Conservation (phyloP, 1,139 yeast species). For the Candida anutae region DNA sequence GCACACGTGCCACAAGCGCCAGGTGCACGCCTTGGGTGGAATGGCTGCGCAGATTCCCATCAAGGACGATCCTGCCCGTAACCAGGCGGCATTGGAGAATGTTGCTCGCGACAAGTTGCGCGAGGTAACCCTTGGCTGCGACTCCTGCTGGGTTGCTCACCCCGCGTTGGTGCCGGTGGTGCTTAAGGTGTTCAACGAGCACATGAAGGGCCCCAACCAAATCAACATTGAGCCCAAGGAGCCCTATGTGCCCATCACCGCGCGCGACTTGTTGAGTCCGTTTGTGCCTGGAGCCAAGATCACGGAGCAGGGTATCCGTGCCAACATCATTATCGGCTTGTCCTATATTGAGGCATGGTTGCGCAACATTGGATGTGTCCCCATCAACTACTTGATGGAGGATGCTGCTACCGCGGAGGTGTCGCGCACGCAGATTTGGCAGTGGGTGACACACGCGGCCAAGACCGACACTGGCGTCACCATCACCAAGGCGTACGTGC, state of each 20-base stretch:
- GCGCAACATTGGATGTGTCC: slow-evolving; percentile 73
- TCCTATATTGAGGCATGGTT: slow-evolving; percentile 82
- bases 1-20: slow-evolving; percentile 21
- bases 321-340: slow-evolving; percentile 64
- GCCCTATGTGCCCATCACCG: slow-evolving; percentile 45
- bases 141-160: slow-evolving; percentile 81
- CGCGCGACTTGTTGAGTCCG: slow-evolving; percentile 65
- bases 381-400: slow-evolving; percentile 78
- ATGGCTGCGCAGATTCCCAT: slow-evolving; percentile 27
- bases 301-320: slow-evolving; percentile 68
- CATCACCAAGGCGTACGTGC: slow-evolving; percentile 52
- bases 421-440: slow-evolving; percentile 74
- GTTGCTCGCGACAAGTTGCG: slow-evolving; percentile 30
- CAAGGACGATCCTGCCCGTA: slow-evolving; percentile 17
- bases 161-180: slow-evolving; percentile 74
- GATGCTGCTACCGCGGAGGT: slow-evolving; percentile 88
- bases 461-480: slow-evolving; percentile 51
- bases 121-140: slow-evolving; percentile 71
- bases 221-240: slow-evolving; percentile 51
- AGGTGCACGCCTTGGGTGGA: slow-evolving; percentile 25
- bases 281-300: slow-evolving; percentile 55
- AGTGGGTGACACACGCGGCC: slow-evolving; percentile 75
- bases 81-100: slow-evolving; percentile 18
- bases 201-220: slow-evolving; percentile 83
- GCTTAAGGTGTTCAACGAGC: slow-evolving; percentile 67